A percentile compares a stretch with the other conserved stretches of the same genome.
These are phyloP conservation scores for Plasmodium relictum DNA, from an alignment of 169 alveolate species.

Conservation along the genomic window DNA sequence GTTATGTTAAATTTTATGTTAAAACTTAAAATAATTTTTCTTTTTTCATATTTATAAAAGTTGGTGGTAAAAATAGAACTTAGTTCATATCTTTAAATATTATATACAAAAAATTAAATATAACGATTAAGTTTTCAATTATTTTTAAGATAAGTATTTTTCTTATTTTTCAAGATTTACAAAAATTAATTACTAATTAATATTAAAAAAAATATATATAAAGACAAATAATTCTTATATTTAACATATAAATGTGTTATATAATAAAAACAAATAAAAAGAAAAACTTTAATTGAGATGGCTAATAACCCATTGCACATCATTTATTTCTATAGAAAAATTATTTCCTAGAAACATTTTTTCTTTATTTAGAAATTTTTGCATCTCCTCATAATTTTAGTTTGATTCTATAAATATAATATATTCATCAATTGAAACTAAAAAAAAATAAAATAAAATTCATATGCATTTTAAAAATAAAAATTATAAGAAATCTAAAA, in stretches of 20 bases:
- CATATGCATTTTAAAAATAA: not conserved
- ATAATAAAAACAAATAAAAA: not conserved
- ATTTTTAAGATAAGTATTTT: too few relatives aligned
- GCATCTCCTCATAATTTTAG: not conserved
- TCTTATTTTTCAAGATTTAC: too few relatives aligned
- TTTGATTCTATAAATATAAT: slow-evolving; percentile 49
- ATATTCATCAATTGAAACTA: slow-evolving; percentile 62
- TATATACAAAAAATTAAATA: too few relatives aligned
- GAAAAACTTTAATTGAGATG: not conserved
- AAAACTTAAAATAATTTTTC: too few relatives aligned
- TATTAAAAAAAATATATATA: too few relatives aligned
- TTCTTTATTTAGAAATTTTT: not conserved
- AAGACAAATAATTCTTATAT: not conserved
- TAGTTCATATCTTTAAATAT: too few relatives aligned
- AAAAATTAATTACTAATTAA: too few relatives aligned
- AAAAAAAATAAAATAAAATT: slow-evolving; percentile 25
- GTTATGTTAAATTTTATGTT: too few relatives aligned
- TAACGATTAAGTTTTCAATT: too few relatives aligned
- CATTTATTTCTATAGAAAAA: not conserved
- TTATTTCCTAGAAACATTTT: too few relatives aligned
- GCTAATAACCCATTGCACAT: not conserved
- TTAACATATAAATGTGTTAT: not conserved
- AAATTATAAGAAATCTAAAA: not conserved
- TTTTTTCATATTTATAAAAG: too few relatives aligned
- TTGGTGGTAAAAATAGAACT: too few relatives aligned